Evolutionary conservation across 1,139 yeast species (phyloP), one percentile per base, ranked within the genome.

Genomic region (Candida mesenterica): DNA sequence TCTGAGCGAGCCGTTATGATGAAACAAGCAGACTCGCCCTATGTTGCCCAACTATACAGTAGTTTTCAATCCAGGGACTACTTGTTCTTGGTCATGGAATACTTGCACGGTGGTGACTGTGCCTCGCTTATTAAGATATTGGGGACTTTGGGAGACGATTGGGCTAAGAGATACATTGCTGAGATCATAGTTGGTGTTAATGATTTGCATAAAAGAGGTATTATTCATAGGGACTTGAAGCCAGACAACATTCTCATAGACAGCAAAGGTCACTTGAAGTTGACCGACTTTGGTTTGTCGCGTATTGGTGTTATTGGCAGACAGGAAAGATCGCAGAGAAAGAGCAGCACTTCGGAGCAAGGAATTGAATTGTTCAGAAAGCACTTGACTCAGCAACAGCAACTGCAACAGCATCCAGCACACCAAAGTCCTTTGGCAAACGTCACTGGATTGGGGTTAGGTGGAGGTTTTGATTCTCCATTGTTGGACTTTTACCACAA

Each of bases 1-100:
- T 87, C 96, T 1, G 99, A 94, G 56, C 68, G 98, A 29, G 97
- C 97, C 0, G 94, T 92, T 17, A 83, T 94, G 92, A 92, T 94
- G 95, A 82, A 95, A 4, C 98, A 94, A 53, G 78, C 95, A 2
- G 95, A 89, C 48, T 85, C 94, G 28, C 95, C 96, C 0, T 89
- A 85, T 56, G 97, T 92, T 40, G 97, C 96, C 1, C 90, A 85
- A 52, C 68, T 94, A 27, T 87, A 82, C 55, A 85, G 84, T 36
- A 84, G 95, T 25, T 94, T 94, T 55, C 98, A 94, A 61, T 86
- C 89, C 40, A 78, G 78, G 38, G 95, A 89, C 46, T 89, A 84
- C 53, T 67, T 94, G 18, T 94, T 87, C 53, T 68, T 94, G 47
- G 98, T 94, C 2, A 92, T 94, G 97, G 98, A 94, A 57, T 94